Base-by-base conservation (phyloP, 768 basidiomycete species). In the Boletus sp. region DNA sequence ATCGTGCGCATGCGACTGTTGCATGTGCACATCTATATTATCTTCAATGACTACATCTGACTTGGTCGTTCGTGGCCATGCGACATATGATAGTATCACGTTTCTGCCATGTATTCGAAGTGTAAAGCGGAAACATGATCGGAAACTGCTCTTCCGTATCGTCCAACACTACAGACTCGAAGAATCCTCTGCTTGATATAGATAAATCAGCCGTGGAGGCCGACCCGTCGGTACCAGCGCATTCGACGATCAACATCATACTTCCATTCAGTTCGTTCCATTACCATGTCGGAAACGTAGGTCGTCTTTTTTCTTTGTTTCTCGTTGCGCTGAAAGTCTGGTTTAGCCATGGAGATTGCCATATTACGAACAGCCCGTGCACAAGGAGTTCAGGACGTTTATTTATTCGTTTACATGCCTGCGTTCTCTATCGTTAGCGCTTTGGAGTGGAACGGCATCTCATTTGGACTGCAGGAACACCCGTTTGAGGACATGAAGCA, bases 401-500 rank as follows among this genome's bases (percentile, higher is more conserved):
- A 81, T 85, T 49, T 86, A 85, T 66, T 83, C 82, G 12, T 85
- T 86, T 61, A 84, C 84, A 58, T 84, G 81, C 80, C 80, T 77
- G 47, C 7, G 71, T 58, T 36, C 24, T 17, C 48, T 37, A 17
- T 53, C 24, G n/a, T 45, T 52, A 46, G 46, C 20, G n/a, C 50
- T 35, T 2, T 24, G 10, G 11, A 18, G 11, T 5, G 8, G 15
- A n/a, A 11, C 18, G 18, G 17, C 2, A 33, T 33, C 61, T 63
- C 18, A 57, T 36, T 41, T 44, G 56, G 50, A 52, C 35, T 36
- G 2, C 44, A 82, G 83, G 90, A 92, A 69, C 89, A 91, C 66
- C 90, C 90, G 0, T 78, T 79, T 6, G 87, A 83, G 59, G 90
- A 92, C 66, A 83, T 91, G 78, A 77, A 78, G 59, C 77, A 82